phyloP scores from a whole-genome alignment of 139 green algal genomes.

The Edaphochlamys debaryana region DNA sequence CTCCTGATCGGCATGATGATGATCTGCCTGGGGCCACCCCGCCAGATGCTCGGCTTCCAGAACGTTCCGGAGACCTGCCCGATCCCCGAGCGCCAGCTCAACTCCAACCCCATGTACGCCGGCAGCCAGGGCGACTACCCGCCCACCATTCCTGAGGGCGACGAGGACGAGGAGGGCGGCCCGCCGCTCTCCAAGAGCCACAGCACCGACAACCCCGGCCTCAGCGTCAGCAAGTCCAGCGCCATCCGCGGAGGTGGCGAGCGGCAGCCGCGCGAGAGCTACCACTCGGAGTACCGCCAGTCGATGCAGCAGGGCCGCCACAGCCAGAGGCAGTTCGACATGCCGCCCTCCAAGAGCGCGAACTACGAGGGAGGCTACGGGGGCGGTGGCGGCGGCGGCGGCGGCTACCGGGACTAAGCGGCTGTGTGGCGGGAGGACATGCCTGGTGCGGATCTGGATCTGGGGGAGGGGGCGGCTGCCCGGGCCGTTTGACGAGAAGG shows the following conservation, averaged over 20 bases:
- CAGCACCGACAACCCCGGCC: not conserved
- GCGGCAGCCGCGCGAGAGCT: not conserved
- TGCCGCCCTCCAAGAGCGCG: too few species aligned
- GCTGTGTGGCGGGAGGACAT: too few species aligned
- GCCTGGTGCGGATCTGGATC: too few species aligned
- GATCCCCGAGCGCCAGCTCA: not conserved
- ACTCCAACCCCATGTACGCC: conserved; percentile 35
- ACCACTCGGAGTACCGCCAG: conserved; percentile 16
- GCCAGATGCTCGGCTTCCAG: conserved; percentile 60
- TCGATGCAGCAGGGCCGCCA: not conserved
- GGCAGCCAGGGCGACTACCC: conserved; percentile 23
- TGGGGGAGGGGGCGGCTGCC: too few species aligned
- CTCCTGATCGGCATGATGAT: conserved; percentile 48
- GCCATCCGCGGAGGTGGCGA: not conserved
- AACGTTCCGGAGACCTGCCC: conserved; percentile 43
- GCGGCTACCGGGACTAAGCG: too few species aligned
- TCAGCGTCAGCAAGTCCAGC: conserved; percentile 10
- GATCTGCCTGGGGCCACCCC: conserved; percentile 52
- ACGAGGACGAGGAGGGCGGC: conserved; percentile 5
- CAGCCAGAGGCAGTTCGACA: conserved; percentile 2
- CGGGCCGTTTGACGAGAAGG: too few species aligned
- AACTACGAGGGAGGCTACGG: too few species aligned
- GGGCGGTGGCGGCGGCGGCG: too few species aligned
- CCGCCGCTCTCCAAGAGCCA: not conserved
- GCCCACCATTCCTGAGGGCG: conserved; percentile 23